phyloP scores from a whole-genome alignment of 305 asterid species.

The Fraxinus angustifolia region DNA sequence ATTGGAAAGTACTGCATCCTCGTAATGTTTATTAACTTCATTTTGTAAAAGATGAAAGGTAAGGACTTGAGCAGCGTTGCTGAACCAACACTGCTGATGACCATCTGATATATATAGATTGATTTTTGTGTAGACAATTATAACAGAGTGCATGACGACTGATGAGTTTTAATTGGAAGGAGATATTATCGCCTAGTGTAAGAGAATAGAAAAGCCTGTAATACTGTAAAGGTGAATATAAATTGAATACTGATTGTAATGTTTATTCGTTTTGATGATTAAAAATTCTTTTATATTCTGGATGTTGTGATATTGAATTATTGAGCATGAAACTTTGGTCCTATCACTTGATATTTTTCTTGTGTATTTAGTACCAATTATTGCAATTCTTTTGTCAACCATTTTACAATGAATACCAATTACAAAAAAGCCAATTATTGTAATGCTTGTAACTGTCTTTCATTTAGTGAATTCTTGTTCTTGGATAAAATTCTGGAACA shows the following conservation, averaged over 20 bases:
- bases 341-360: not conserved
- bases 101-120: not conserved
- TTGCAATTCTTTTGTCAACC: not conserved
- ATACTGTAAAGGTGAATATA: not conserved
- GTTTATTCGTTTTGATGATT: not conserved
- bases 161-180: not conserved
- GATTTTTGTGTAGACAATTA: not conserved
- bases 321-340: not conserved
- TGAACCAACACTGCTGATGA: not conserved
- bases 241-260: not conserved
- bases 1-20: not conserved
- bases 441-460: not conserved
- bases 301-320: not conserved
- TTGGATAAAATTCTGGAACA: slow-evolving; percentile 12
- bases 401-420: not conserved
- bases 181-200: not conserved
- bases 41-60: not conserved
- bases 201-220: not conserved
- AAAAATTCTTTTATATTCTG: not conserved
- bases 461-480: not conserved
- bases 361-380: not conserved
- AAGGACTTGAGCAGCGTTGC: not conserved
- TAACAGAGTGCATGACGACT: not conserved
- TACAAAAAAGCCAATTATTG: not conserved
- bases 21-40: not conserved